Evolutionary conservation across 768 basidiomycete species (phyloP).

Genomic region (Trametes sanguinea): DNA sequence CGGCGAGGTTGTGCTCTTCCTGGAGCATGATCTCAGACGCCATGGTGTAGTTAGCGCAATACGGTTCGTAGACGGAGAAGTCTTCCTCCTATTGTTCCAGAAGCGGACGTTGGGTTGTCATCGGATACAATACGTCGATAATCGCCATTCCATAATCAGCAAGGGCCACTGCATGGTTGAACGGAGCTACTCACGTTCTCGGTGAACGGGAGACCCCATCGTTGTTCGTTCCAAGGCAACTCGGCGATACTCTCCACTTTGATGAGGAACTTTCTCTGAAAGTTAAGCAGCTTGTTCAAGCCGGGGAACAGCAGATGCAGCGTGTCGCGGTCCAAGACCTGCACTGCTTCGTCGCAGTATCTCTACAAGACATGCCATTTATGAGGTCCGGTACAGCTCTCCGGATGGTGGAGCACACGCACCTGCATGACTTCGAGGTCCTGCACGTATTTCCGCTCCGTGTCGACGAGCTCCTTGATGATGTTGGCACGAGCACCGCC

Average conservation of each 20-base stretch:
- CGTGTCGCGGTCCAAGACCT: conserved; percentile 90
- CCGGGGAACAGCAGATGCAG: conserved; percentile 95
- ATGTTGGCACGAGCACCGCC: conserved; percentile 69
- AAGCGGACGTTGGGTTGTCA: conserved; percentile 33
- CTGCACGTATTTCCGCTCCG: conserved; percentile 94
- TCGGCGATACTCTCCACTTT: conserved; percentile 85
- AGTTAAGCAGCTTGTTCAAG: conserved; percentile 92
- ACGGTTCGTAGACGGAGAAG: conserved; percentile 95
- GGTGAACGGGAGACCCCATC: conserved; percentile 85
- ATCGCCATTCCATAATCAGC: conserved; percentile 46
- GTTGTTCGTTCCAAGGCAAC: conserved; percentile 78
- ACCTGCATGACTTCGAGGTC: conserved; percentile 98
- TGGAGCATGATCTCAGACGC: conserved; percentile 39
- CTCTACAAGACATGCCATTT: conserved; percentile 52
- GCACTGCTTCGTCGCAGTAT: conserved; percentile 84
- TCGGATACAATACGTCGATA: conserved; percentile 34
- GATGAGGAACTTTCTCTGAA: conserved; percentile 93
- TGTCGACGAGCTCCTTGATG: conserved; percentile 88
- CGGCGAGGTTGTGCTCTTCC: conserved; percentile 84
- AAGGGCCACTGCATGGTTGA: conserved; percentile 26
- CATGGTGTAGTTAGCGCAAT: conserved; percentile 70
- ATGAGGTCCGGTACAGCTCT: background rate
- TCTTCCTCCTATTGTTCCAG: conserved; percentile 86
- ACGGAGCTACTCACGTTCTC: conserved; percentile 65
- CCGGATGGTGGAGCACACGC: conserved; percentile 31